Percentiles rank a stretch among this genome's conserved stretches.
phyloP scores from a whole-genome alignment of 83 land plant species.

The Larix sibirica region DNA sequence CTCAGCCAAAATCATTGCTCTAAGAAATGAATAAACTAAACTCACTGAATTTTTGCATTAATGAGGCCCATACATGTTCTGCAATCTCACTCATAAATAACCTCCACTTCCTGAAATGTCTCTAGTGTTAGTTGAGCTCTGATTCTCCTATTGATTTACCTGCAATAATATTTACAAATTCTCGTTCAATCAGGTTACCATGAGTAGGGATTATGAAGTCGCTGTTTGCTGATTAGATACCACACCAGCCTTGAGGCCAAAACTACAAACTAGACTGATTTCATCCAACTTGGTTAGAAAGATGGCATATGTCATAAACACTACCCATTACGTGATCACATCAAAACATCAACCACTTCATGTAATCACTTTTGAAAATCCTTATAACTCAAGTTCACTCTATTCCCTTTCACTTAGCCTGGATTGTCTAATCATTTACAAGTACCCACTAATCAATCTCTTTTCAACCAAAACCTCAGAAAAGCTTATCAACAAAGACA shows the following conservation, averaged over 20 bases:
- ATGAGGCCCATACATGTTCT: too few relatives aligned
- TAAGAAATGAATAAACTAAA: background rate
- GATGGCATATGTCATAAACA: background rate
- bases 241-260: background rate
- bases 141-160: too few relatives aligned
- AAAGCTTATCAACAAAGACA: background rate
- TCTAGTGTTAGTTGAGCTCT: too few relatives aligned
- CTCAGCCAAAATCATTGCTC: background rate
- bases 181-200: too few relatives aligned
- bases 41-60: too few relatives aligned
- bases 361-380: background rate
- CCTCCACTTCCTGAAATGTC: too few relatives aligned
- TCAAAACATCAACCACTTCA: background rate
- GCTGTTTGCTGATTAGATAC: background rate
- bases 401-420: background rate
- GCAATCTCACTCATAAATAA: too few relatives aligned
- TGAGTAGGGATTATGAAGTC: too few relatives aligned
- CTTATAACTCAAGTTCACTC: background rate
- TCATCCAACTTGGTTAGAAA: background rate
- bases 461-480: background rate
- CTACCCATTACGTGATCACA: background rate
- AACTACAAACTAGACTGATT: background rate
- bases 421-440: background rate
- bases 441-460: background rate
- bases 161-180: too few relatives aligned